Percentiles rank a stretch among this genome's conserved stretches.
These are phyloP conservation scores for Asterionellopsis glacialis DNA, from an alignment of 108 stramenopile species.

Conservation along the genomic window DNA sequence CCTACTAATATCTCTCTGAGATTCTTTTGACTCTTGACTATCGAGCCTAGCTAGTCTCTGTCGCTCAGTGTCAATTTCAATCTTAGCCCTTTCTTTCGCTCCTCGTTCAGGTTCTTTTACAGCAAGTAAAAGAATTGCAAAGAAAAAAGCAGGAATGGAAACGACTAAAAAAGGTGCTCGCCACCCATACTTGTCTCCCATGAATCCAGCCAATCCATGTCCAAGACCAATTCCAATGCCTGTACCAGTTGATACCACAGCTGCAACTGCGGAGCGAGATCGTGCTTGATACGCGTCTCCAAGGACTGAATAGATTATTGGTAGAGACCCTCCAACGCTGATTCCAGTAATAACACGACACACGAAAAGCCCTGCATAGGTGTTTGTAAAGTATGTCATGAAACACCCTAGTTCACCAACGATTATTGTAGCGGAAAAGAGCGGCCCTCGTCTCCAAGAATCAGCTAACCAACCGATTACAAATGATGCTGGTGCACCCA, in stretches of 20 bases:
- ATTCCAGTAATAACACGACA: conserved; percentile 52
- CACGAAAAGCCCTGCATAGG: conserved; percentile 35
- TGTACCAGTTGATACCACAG: conserved; percentile 27
- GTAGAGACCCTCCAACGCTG: conserved; percentile 49
- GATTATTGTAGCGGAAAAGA: too few relatives aligned
- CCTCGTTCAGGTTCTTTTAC: conserved; percentile 40
- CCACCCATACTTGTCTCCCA: conserved; percentile 33
- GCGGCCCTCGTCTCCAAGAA: conserved; percentile 25
- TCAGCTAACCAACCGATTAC: conserved; percentile 20
- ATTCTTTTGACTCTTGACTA: conserved; percentile 3
- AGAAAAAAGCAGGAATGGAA: conserved; percentile 35
- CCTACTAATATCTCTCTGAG: too few relatives aligned
- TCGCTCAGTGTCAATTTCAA: conserved; percentile 12
- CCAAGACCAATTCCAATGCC: conserved; percentile 37
- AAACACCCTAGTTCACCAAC: not conserved
- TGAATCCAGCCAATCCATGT: conserved; percentile 38
- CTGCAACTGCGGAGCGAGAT: conserved; percentile 13
- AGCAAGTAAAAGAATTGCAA: conserved; percentile 22
- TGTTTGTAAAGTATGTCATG: conserved; percentile 29
- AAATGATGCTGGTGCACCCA: too few relatives aligned
- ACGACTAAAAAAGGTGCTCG: conserved; percentile 49
- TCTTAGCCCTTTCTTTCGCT: conserved; percentile 22
- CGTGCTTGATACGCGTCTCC: conserved; percentile 35
- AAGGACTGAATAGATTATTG: conserved; percentile 43
- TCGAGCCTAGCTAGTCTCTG: conserved; percentile 4